Base-by-base conservation (phyloP, 306 rosid genomes). In the Rosa chinensis region DNA sequence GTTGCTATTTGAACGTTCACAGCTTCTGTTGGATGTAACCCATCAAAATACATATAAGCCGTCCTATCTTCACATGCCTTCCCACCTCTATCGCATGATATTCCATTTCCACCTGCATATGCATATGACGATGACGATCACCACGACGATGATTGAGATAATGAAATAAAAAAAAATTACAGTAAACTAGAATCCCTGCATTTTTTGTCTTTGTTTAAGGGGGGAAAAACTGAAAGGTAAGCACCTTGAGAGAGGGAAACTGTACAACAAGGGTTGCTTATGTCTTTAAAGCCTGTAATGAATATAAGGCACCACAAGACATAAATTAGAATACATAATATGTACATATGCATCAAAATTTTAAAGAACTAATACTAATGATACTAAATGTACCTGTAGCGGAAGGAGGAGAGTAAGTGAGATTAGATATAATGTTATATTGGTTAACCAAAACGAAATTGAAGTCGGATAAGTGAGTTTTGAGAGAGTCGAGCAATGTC, bases 1-100 rank as follows among this genome's bases (percentile, higher is more conserved):
- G 69, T 73, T 70, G 87, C 91, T 52, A 88, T 79, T 55, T 75
- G 77, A 43, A 81, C 6, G 73, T 85, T 88, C 18, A 83, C 87
- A 42, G 91, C 87, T 77, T 85, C 89, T 4, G 89, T 88, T 64
- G 91, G 89, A 83, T 88, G 91, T 45, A 88, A 77, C 17, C 84
- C 89, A 69, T 88, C 89, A 67, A 81, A 85, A 72, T 67, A 88
- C 39, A 88, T 82, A 49, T 83, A 72, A 10, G 21, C 55, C 43
- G 40, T 73, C 78, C 91, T 85, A 25, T 88, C 81, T 69, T n/a
- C 62, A 16, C 89, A 83, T 2, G 74, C 80, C 71, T 11, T n/a
- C 42, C 86, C 91, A 53, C 85, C 84, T 52, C 78, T 78, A 73
- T 59, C 78, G 77, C 91, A 88, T 40, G 77, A 40, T 21, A 83